Base-by-base conservation (phyloP, 371 early-diverging fungal species). In the Cokeromyces recurvatus region DNA sequence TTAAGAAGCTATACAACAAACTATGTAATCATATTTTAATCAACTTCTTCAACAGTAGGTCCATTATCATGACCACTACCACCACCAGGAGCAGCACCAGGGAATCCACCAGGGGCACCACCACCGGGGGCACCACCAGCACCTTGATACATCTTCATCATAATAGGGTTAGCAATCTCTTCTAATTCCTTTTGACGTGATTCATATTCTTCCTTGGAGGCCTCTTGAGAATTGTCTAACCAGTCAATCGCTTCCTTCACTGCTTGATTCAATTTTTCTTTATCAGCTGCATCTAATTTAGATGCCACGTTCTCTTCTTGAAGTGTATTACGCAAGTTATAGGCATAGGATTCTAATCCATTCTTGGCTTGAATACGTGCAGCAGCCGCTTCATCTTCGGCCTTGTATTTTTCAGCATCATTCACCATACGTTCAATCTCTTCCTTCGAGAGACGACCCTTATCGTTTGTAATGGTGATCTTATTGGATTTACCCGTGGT, bases 391-490 rank as follows among this genome's bases (percentile, higher is more conserved):
- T 84, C 82, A 73, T 94, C 94, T 72, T 90, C 89, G 37, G 84
- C 87, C 80, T 86, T 88, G 82, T 77, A 87, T 71, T 85, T 82
- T 65, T 91, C 91, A 52, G 92, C 92, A 51, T 95, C 94, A 32
- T 62, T 57, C 49, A 97, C 80, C 89, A 94, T 89, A 54, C 87
- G 84, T 57, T 92, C 90, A 49, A 95, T 90, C 46, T 97, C 93
- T 42, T 82, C 86, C 46, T 86, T 82, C 51, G 92, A 84, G 22
- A 95, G 82, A 48, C 60, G 81, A 44, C 97, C 95, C 59, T 87
- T 87, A 64, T 90, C 87, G 79, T 91, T 91, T 75, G 91, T 83
- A 75, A 94, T 91, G 74, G 91, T 92, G 73, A 89, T 88, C 66
- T 84, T 84, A 57, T 82, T 80, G 16, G 51, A 46, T 31, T 57